Conservation (phyloP, 164 flowering plant species). For the Houttuynia cordata region DNA sequence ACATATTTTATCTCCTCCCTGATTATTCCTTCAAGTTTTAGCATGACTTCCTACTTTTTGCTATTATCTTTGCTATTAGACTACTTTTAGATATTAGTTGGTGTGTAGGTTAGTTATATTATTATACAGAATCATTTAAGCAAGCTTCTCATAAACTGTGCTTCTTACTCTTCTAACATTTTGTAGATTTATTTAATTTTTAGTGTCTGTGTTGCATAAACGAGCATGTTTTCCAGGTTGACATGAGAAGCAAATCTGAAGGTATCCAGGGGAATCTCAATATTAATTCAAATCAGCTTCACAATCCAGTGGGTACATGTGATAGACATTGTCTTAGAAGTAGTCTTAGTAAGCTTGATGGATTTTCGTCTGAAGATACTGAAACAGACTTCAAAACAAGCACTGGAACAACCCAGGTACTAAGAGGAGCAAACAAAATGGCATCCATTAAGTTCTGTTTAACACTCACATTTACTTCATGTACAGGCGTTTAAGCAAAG, state of each 20-base stretch:
- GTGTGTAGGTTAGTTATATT: too few relatives aligned
- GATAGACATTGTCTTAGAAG: not conserved
- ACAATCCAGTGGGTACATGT: not conserved
- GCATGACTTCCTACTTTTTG: too few relatives aligned
- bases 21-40: too few relatives aligned
- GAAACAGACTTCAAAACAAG: not conserved
- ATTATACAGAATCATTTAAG: too few relatives aligned
- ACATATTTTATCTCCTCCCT: too few relatives aligned
- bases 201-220: not conserved
- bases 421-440: not conserved
- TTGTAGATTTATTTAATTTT: too few relatives aligned
- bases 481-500: slow-evolving; percentile 52
- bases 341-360: not conserved
- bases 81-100: too few relatives aligned
- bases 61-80: too few relatives aligned
- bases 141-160: too few relatives aligned
- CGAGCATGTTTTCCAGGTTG: not conserved
- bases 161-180: too few relatives aligned
- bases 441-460: not conserved
- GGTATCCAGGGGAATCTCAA: not conserved
- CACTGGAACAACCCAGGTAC: not conserved
- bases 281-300: not conserved
- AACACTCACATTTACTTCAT: not conserved
- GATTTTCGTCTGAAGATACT: not conserved
- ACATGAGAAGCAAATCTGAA: not conserved